phyloP scores from a whole-genome alignment of 768 basidiomycete species.

The Pleurotus ostreatus region DNA sequence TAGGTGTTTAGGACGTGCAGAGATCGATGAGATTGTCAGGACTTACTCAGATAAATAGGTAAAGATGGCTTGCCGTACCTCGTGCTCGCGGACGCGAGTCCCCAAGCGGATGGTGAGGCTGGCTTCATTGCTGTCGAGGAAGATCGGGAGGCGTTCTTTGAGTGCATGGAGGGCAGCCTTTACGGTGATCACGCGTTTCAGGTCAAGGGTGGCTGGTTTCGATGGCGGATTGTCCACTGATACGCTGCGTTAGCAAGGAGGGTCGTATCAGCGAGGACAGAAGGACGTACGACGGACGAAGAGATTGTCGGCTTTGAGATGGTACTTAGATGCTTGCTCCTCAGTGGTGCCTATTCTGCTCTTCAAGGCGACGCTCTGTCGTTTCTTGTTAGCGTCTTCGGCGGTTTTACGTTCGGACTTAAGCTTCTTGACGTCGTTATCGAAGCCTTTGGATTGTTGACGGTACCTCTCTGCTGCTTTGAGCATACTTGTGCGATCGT shows the following conservation, averaged over 20 bases:
- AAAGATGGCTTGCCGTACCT: slow-evolving; percentile 4
- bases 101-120: not conserved
- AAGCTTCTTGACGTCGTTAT: not conserved
- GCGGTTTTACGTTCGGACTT: not conserved
- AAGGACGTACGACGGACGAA: not conserved
- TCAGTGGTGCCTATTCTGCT: not conserved
- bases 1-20: not conserved
- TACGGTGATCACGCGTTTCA: not conserved
- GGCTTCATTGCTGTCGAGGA: not conserved
- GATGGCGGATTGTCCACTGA: not conserved
- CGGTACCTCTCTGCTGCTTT: slow-evolving; percentile 1
- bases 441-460: not conserved
- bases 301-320: not conserved
- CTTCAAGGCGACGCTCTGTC: not conserved
- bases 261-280: not conserved
- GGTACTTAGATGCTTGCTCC: not conserved
- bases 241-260: not conserved
- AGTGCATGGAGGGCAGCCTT: not conserved
- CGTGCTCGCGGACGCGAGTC: not conserved
- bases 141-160: not conserved
- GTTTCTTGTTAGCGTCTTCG: not conserved
- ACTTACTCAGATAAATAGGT: slow-evolving; percentile 3
- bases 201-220: not conserved
- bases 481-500: not conserved
- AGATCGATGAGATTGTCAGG: not conserved